phyloP scores from a whole-genome alignment of 768 basidiomycete genomes.

The Kwoniella pini region DNA sequence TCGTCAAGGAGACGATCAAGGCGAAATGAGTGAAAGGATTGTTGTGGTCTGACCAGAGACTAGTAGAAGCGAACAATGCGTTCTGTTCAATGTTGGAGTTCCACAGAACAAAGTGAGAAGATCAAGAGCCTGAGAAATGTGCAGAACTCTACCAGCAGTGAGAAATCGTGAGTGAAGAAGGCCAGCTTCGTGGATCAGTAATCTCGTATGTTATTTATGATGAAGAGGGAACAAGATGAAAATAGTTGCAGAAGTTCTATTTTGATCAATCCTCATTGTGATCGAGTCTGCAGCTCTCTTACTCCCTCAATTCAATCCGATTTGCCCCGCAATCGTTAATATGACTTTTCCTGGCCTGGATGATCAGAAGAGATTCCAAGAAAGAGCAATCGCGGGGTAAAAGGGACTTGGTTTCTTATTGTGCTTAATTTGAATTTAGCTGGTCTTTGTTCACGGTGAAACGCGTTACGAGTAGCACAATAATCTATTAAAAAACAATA shows the following conservation, averaged over 20 bases:
- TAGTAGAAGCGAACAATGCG: neutral
- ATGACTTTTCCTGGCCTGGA: too few species aligned
- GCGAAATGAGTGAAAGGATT: neutral
- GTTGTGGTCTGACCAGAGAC: neutral
- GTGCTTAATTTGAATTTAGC: neutral
- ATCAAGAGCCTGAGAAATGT: neutral
- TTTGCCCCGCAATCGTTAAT: too few species aligned
- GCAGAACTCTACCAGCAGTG: neutral
- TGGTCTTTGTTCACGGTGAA: neutral
- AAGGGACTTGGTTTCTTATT: neutral
- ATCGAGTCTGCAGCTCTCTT: neutral
- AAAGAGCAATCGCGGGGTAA: conserved; percentile 1
- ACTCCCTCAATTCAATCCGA: too few species aligned
- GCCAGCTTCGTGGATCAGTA: neutral
- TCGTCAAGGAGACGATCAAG: conserved; percentile 1
- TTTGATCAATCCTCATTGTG: too few species aligned
- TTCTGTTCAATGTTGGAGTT: neutral
- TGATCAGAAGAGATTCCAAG: neutral
- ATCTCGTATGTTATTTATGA: neutral
- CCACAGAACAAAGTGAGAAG: neutral
- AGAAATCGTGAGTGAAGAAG: neutral
- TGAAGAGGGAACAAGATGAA: neutral
- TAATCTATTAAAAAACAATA: neutral
- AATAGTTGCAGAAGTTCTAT: neutral
- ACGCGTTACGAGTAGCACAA: neutral